Conservation (phyloP, 1,284 basidiomycete species). For the Blastosporella zonata region DNA sequence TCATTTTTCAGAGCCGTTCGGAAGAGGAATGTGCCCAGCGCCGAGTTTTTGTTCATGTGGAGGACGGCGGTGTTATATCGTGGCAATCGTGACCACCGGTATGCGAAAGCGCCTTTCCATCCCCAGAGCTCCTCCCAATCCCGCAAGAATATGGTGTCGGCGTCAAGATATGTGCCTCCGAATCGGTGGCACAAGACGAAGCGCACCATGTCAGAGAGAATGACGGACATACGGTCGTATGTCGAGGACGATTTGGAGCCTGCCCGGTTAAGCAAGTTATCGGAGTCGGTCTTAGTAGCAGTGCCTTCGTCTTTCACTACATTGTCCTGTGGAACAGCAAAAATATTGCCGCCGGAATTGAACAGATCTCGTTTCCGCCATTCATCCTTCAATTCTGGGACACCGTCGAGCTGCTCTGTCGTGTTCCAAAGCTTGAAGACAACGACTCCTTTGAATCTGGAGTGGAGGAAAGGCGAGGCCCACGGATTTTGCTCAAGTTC, state of each 20-base stretch:
- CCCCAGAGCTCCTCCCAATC: slow-evolving; percentile 93
- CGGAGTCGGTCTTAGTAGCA: slow-evolving; percentile 6
- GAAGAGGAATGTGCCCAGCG: slow-evolving; percentile 80
- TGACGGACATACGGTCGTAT: slow-evolving; percentile 79
- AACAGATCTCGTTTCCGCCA: slow-evolving; percentile 72
- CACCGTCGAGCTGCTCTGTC: slow-evolving; percentile 81
- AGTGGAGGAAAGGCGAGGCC: slow-evolving; percentile 82
- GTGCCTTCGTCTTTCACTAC: slow-evolving; percentile 5
- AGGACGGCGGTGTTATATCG: slow-evolving; percentile 88
- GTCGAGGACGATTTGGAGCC: slow-evolving; percentile 75
- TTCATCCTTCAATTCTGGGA: slow-evolving; percentile 73
- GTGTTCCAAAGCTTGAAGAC: slow-evolving; percentile 91
- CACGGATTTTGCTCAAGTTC: slow-evolving; percentile 75
- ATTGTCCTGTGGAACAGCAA: slow-evolving; percentile 41
- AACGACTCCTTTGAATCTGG: slow-evolving; percentile 75
- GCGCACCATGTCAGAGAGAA: slow-evolving; percentile 84
- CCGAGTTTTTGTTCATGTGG: slow-evolving; percentile 78
- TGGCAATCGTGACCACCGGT: slow-evolving; percentile 78
- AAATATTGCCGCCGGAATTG: slow-evolving; percentile 69
- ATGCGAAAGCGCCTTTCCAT: slow-evolving; percentile 85
- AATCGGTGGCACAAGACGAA: slow-evolving; percentile 85
- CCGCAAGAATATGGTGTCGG: slow-evolving; percentile 83
- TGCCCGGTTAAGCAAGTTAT: slow-evolving; percentile 66
- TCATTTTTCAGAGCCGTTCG: slow-evolving; percentile 82
- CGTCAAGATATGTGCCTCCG: slow-evolving; percentile 85